A percentile compares a stretch with the other conserved stretches of the same genome.
Conservation (phyloP, 345 rosid species). For the Conringia planisiliqua region DNA sequence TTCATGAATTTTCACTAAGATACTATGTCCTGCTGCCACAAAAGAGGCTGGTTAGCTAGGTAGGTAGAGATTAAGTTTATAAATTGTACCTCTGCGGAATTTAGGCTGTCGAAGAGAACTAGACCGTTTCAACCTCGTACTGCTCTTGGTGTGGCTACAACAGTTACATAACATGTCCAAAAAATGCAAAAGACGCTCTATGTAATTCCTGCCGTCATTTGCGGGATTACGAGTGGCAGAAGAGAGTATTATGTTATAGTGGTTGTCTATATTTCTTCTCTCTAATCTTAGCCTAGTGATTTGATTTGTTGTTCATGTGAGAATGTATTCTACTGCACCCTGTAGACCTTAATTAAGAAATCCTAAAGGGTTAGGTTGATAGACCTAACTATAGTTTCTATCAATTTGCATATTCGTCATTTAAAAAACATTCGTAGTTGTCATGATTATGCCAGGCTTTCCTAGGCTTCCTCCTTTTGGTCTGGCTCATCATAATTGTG, state of each 20-base stretch:
- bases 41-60: neutral
- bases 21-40: neutral
- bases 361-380: neutral
- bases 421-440: neutral
- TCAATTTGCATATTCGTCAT: neutral
- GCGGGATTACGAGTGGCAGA: neutral
- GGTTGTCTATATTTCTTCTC: neutral
- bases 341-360: neutral
- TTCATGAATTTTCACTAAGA: neutral
- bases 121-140: neutral
- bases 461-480: neutral
- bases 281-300: neutral
- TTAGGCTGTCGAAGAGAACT: neutral
- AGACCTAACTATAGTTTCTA: neutral
- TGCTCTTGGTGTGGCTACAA: neutral
- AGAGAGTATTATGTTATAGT: neutral
- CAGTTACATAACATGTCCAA: neutral
- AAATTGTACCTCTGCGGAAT: neutral
- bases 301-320: neutral
- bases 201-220: neutral
- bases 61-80: neutral
- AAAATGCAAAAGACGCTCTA: neutral
- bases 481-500: constrained; percentile 17
- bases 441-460: constrained; percentile 11
- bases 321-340: neutral